Evolutionary conservation across 805 yeast genomes (phyloP), one percentile per base, ranked within the genome.

Genomic region (Saccharomycopsis synnaedendra): DNA sequence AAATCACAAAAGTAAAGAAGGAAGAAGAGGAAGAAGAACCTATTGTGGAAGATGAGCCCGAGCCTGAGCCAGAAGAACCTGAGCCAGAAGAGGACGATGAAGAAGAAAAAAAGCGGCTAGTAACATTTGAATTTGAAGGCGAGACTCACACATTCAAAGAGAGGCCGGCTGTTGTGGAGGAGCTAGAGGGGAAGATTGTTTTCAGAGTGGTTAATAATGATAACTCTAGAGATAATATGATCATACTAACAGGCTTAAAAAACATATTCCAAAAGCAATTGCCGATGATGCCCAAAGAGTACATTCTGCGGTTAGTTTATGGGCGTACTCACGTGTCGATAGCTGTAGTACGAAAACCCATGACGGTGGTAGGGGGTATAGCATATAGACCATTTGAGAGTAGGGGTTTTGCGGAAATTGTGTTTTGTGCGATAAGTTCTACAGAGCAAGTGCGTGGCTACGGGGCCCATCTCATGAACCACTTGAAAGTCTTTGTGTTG

Each of bases 401-500:
- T 46, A 74, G 95, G 51, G 83, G 78, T 59, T 93, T 93, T 72
- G 99, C 98, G 1, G 99, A 93, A 64, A 93, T 93, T 67, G 99
- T 93, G 30, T 93, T 93, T 59, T 93, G 97, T 74, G 99, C 99
- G 31, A 93, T 93, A 50, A 83, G 95, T 41, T 86, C 96, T 2
- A 86, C 97, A 0, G 99, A 93, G 61, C 99, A 93, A 68, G 98
- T 93, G 19, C 70, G 97, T 54, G 99, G 98, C 35, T 93, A 93
- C 61, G 99, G 99, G 64, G 98, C 98, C 0, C 98, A 93, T 64
- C 64, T 93, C 59, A 93, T 93, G 99, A 93, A 93, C 63, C 99
- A 93, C 67, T 69, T 93, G 56, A 93, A 93, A 60, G 98, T 93
- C 64, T 93, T 90, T 63, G 97, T 93, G 39, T 72, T 87, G 56